These are phyloP conservation scores for Colletotrichum liaoningense DNA, from an alignment of 2,329 filamentous ascomycete species.

Conservation along the genomic window DNA sequence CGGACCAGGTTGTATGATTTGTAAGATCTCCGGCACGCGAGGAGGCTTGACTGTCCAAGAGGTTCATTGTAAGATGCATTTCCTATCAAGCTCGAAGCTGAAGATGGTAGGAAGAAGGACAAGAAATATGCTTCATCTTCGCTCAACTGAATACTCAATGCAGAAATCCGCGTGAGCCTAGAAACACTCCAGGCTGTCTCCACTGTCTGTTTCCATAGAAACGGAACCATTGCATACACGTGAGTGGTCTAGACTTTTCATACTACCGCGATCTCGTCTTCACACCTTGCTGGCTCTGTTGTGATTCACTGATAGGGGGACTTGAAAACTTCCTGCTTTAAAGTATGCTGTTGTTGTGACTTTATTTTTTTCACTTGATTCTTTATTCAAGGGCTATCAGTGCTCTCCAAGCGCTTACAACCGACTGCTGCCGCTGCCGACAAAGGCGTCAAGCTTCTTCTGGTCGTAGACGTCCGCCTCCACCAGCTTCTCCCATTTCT, in stretches of 20 bases:
- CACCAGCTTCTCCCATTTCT: slow-evolving; percentile 33
- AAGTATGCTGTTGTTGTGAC: too few species aligned
- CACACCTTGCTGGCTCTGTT: background rate
- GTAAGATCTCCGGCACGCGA: too few species aligned
- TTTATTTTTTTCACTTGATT: background rate
- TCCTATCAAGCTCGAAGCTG: too few species aligned
- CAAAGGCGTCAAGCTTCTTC: slow-evolving; percentile 30
- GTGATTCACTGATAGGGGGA: background rate
- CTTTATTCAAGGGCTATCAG: background rate
- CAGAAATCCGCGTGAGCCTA: background rate
- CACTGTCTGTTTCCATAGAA: background rate
- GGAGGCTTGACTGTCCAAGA: too few species aligned
- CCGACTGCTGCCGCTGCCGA: slow-evolving; percentile 9
- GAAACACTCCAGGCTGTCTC: background rate
- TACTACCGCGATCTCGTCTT: background rate
- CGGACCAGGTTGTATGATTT: background rate
- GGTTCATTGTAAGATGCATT: too few species aligned
- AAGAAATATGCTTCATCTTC: background rate
- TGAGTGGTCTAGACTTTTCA: background rate
- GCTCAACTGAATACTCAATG: background rate
- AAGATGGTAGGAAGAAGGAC: too few species aligned
- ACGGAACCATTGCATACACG: background rate
- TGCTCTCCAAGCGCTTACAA: background rate
- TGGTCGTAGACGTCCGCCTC: slow-evolving; percentile 33
- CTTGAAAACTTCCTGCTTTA: background rate